Evolutionary conservation across 2,329 filamentous ascomycete species (phyloP), one percentile per base, ranked within the genome.

Genomic region (Polychaeton citri): DNA sequence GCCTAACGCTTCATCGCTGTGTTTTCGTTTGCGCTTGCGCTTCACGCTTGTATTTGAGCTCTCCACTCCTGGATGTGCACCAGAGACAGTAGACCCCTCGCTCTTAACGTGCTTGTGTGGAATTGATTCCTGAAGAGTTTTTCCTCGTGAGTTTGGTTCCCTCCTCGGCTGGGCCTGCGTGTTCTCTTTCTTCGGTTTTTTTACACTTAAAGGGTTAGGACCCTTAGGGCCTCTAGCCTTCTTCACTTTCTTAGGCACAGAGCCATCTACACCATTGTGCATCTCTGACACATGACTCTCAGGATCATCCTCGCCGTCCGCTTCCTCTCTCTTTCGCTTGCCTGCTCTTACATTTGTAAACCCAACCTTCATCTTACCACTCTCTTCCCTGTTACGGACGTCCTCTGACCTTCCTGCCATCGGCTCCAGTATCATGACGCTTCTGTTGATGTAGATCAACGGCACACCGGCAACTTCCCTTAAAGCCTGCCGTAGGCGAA

Each of bases 361-460:
- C 32, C 81, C 82, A 13, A 72, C 68, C 44, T 76, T 71, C 51
- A 87, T 82, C 61, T 92, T 92, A 38, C 67, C 69, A 48, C 69
- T 73, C 65, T 90, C 84, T 43, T 82, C 80, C 40, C 66, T 66
- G 35, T 78, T 71, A 41, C 79, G 71, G 32, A 74, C 68, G 39
- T 72, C 67, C 26, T 70, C 71, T 12, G 77, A 81, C 36, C 70
- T 69, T 26, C 66, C 70, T 13, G 80, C 77, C 79, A 90, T 85
- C 10, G 81, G 80, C 58, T 82, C 74, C 65, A 82, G 68, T 37
- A 81, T 76, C 74, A 88, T 82, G 36, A 92, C 81, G 42, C 78
- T 82, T 38, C 81, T 68, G 44, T 77, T 76, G 45, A 88, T 80
- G 54, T 88, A 88, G 32, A 90, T 72, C 42, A 88, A 57, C 15